phyloP scores from a whole-genome alignment of 306 rosid genomes.

The Quercus aquifolioides region DNA sequence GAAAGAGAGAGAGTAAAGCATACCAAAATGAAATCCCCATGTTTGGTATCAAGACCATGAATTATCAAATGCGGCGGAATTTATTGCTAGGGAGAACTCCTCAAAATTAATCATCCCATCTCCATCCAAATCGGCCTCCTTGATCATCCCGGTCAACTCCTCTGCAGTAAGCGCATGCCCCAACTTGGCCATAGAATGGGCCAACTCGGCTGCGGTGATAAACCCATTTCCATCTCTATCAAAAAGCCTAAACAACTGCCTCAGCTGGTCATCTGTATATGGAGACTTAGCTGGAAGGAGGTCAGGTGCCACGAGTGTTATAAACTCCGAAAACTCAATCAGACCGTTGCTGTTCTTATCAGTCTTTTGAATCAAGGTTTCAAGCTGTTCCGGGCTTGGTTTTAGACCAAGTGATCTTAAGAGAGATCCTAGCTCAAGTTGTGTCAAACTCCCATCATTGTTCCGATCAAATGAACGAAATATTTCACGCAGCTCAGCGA shows the following conservation, averaged over 20 bases:
- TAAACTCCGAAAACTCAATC: conserved; percentile 78
- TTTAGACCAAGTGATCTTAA: conserved; percentile 81
- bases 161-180: conserved; percentile 85
- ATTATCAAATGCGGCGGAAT: conserved; percentile 89
- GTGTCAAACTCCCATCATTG: conserved; percentile 89
- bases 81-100: conserved; percentile 72
- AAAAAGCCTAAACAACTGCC: conserved; percentile 61
- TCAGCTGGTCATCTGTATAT: conserved; percentile 72
- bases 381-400: conserved; percentile 79
- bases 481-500: conserved; percentile 71
- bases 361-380: conserved; percentile 59
- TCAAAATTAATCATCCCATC: conserved; percentile 77
- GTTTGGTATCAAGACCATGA: conserved; percentile 56
- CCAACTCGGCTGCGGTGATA: conserved; percentile 88
- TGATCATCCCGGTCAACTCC: conserved; percentile 88
- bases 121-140: conserved; percentile 84
- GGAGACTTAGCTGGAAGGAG: conserved; percentile 74
- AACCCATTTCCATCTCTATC: conserved; percentile 87
- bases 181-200: conserved; percentile 85
- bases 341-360: conserved; percentile 81
- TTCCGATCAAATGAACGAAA: conserved; percentile 85
- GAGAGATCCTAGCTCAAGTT: conserved; percentile 75
- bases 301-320: conserved; percentile 72
- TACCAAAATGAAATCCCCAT: background rate
- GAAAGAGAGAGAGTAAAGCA: background rate